phyloP scores from a whole-genome alignment of 208 protist genomes.

The Leishmania lainsoni region DNA sequence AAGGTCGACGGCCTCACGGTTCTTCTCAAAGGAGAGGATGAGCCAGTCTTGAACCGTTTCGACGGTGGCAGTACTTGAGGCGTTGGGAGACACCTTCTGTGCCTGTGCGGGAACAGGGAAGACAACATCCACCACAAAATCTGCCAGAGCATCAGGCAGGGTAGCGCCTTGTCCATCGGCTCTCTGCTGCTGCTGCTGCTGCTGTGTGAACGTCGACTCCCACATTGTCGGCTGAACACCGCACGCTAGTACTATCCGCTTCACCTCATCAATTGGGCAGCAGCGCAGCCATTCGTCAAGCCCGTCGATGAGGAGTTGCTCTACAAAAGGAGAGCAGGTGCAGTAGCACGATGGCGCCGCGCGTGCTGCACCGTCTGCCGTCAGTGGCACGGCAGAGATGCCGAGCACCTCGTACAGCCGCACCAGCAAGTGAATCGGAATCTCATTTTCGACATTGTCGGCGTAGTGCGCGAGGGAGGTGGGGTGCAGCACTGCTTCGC shows the following conservation, averaged over 20 bases:
- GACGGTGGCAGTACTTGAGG: neutral
- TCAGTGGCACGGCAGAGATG: conserved; percentile 4
- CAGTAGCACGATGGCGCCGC: conserved; percentile 1
- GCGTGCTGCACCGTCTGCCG: neutral
- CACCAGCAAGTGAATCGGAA: conserved; percentile 52
- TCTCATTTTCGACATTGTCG: conserved; percentile 37
- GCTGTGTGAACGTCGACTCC: conserved; percentile 34
- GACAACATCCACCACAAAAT: conserved; percentile 89
- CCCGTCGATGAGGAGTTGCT: conserved; percentile 86
- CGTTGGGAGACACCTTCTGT: neutral
- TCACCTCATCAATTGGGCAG: conserved; percentile 38
- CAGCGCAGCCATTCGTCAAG: conserved; percentile 70
- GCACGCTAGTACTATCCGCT: conserved; percentile 66
- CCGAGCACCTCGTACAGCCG: conserved; percentile 52
- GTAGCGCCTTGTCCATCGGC: neutral
- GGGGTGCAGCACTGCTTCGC: conserved; percentile 35
- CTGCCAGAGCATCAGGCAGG: conserved; percentile 46
- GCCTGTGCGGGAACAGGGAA: conserved; percentile 46
- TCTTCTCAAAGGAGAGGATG: conserved; percentile 72
- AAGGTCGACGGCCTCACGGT: conserved; percentile 60
- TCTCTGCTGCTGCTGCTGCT: conserved; percentile 21
- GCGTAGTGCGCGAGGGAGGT: conserved; percentile 52
- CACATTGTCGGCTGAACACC: conserved; percentile 68
- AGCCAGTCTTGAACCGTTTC: conserved; percentile 67
- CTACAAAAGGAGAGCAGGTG: conserved; percentile 40